These are phyloP conservation scores for Bolboschoenus planiculmis DNA, from an alignment of 176 grass and related monocot species.

Conservation along the genomic window DNA sequence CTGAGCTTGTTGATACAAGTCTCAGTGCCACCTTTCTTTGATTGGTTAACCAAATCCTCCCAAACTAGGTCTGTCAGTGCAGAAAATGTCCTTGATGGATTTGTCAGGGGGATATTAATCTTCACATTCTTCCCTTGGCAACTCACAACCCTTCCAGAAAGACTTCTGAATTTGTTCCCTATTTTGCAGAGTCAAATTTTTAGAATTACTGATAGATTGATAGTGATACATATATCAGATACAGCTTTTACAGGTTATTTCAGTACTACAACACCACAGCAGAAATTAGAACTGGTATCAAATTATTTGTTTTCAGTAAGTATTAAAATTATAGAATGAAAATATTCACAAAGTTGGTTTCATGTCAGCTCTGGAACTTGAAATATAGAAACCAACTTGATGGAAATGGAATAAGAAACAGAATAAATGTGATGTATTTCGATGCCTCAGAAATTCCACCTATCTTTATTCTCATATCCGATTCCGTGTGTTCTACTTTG, in stretches of 20 bases:
- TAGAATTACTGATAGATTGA: background rate
- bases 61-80: constrained; percentile 63
- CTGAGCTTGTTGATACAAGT: constrained; percentile 38
- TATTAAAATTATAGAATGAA: background rate
- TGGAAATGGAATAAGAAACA: background rate
- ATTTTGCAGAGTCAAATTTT: background rate
- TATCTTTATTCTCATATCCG: background rate
- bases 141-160: constrained; percentile 49
- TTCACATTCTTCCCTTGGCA: constrained; percentile 78
- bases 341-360: background rate
- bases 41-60: constrained; percentile 61
- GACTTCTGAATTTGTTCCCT: constrained; percentile 48
- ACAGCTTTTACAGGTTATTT: too few relatives aligned
- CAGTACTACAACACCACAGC: too few relatives aligned
- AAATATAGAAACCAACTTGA: background rate
- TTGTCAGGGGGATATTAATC: constrained; percentile 88
- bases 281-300: background rate
- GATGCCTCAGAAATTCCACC: background rate
- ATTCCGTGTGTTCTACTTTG: background rate
- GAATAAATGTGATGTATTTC: background rate
- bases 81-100: constrained; percentile 66
- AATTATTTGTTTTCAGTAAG: background rate
- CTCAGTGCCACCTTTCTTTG: constrained; percentile 39
- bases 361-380: background rate
- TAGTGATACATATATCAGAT: background rate